These are phyloP conservation scores for Penicillium sp. DNA, from an alignment of 2,329 filamentous ascomycete genomes.

Conservation along the genomic window DNA sequence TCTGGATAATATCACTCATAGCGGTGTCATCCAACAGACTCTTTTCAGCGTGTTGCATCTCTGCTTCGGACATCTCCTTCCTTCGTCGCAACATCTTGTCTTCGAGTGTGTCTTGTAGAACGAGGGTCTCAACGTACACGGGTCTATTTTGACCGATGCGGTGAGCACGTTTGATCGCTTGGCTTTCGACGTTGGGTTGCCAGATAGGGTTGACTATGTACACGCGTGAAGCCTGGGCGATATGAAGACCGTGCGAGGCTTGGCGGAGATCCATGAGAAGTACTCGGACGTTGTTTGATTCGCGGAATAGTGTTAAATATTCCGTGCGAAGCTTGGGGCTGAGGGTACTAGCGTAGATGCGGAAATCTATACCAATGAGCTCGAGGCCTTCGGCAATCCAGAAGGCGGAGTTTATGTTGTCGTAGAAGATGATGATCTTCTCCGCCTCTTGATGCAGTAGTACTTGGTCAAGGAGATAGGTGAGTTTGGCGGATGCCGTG, in stretches of 20 bases:
- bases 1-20: constrained; percentile 61
- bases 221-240: constrained; percentile 78
- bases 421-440: constrained; percentile 92
- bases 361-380: constrained; percentile 62
- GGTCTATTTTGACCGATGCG: constrained; percentile 78
- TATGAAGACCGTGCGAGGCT: constrained; percentile 83
- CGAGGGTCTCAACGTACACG: constrained; percentile 82
- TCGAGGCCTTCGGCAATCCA: constrained; percentile 84
- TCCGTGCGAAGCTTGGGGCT: constrained; percentile 65
- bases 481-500: constrained; percentile 82
- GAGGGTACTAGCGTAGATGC: constrained; percentile 57
- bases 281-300: constrained; percentile 68
- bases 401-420: constrained; percentile 80
- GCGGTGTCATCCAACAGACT: constrained; percentile 59
- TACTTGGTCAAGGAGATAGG: constrained; percentile 77
- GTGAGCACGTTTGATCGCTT: constrained; percentile 87
- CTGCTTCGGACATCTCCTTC: constrained; percentile 68
- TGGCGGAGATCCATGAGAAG: constrained; percentile 89
- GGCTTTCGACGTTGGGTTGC: constrained; percentile 79
- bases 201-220: constrained; percentile 90
- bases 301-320: constrained; percentile 78
- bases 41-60: constrained; percentile 57
- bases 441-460: constrained; percentile 67
- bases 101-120: constrained; percentile 77
- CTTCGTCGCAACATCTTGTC: constrained; percentile 77